phyloP scores from a whole-genome alignment of 148 eudicot genomes.

The Selenicereus undatus region DNA sequence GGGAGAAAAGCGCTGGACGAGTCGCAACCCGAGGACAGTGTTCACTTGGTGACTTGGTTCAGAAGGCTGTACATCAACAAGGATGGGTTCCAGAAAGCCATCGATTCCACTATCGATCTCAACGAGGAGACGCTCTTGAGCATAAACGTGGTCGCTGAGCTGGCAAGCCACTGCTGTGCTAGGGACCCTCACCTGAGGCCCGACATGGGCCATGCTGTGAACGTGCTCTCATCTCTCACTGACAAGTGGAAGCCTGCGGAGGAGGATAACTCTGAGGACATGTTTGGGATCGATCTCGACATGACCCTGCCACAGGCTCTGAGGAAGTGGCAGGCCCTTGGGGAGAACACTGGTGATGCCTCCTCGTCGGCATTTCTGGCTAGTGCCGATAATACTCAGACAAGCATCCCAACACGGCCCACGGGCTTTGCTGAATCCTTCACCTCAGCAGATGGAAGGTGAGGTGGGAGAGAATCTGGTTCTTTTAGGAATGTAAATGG shows the following conservation, averaged over 20 bases:
- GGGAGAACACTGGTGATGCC: conserved; percentile 18
- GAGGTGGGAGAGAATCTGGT: background rate
- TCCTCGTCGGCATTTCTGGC: conserved; percentile 19
- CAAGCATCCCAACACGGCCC: conserved; percentile 9
- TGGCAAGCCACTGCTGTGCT: conserved; percentile 73
- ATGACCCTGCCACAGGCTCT: conserved; percentile 37
- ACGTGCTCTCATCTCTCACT: conserved; percentile 55
- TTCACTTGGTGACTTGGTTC: conserved; percentile 73
- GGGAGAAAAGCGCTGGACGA: conserved; percentile 61
- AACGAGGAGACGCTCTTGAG: conserved; percentile 48
- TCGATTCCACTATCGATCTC: conserved; percentile 50
- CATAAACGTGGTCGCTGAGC: conserved; percentile 52
- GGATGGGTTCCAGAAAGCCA: conserved; percentile 46
- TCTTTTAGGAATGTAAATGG: background rate
- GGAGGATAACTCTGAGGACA: conserved; percentile 38
- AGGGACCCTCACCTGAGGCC: conserved; percentile 67
- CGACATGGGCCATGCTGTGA: conserved; percentile 72
- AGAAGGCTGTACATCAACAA: conserved; percentile 48
- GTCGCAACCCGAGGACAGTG: conserved; percentile 47
- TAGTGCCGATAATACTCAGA: conserved; percentile 12
- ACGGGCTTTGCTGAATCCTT: conserved; percentile 9
- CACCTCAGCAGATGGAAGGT: conserved; percentile 12
- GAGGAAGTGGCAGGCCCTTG: conserved; percentile 35
- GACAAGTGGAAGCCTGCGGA: conserved; percentile 73
- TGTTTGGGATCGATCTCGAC: conserved; percentile 32